Evolutionary conservation across 441 rosid genomes (phyloP), one percentile per base, ranked within the genome.

Genomic region (Eugenia klotzschiana): DNA sequence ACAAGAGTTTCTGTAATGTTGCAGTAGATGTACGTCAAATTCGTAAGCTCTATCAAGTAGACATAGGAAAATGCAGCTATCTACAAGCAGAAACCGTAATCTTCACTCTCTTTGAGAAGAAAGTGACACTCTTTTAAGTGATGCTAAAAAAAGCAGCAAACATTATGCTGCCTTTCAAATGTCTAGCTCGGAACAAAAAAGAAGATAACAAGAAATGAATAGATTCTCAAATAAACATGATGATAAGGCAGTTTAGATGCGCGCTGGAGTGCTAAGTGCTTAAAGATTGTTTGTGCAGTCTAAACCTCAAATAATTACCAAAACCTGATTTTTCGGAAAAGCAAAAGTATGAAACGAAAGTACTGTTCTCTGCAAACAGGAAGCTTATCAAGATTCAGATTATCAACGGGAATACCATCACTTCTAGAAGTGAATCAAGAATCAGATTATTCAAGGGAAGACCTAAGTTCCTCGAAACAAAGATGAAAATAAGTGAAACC

Each of bases 1-100:
- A 96, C 96, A 25, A 96, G 93, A 80, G 99, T 96, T 92, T 96
- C 99, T 96, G 95, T 92, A 43, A 27, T 64, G n/a, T 64, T 64
- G 77, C 46, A 64, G 46, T 25, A 18, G 8, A 64, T 9, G 8
- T 9, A 64, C 2, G 46, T 64, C 46, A 64, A 64, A 50, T 33
- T 64, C 33, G 46, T 13, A 33, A 64, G n/a, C 77, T 64, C 77
- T 64, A 64, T 64, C 77, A 9, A 33, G 46, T 20, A 9, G 23
- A 64, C 8, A 56, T 11, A n/a, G 16, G 8, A 64, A 60, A 18
- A 33, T 18, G 77, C 77, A 33, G 77, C 77, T 64, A 20, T 64
- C 25, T 64, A 64, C 46, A 64, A 18, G 77, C 25, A 64, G 25
- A 64, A 64, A 33, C 14, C 11, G 14, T 18, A 18, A 33, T 33